A percentile compares a stretch with the other conserved stretches of the same genome.
These are phyloP conservation scores for Tricholoma bakamatsutake DNA, from an alignment of 768 basidiomycete genomes.

Conservation along the genomic window DNA sequence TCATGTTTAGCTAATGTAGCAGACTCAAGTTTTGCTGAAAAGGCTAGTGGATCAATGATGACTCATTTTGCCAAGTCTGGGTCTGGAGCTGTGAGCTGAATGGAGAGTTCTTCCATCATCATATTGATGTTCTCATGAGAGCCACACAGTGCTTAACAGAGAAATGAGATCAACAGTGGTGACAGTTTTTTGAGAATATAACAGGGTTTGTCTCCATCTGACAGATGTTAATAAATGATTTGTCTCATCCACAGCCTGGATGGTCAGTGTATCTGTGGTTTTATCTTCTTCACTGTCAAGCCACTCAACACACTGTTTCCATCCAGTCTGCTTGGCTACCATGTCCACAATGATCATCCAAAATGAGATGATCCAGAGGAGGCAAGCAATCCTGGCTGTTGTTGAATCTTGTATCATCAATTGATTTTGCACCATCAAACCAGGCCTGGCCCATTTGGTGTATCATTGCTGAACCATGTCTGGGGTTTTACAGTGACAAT, in stretches of 20 bases:
- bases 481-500: not conserved
- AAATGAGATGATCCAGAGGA: not conserved
- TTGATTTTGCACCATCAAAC: conserved; percentile 3
- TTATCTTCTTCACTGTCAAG: not conserved
- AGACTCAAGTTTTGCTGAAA: not conserved
- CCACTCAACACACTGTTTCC: conserved; percentile 8
- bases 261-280: not conserved
- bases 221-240: not conserved
- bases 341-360: not conserved
- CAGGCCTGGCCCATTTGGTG: conserved; percentile 3
- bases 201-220: conserved; percentile 5
- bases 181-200: not conserved
- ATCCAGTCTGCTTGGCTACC: not conserved
- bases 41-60: conserved; percentile 6
- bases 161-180: conserved; percentile 1
- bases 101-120: no score
- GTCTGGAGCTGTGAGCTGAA: conserved; percentile 1
- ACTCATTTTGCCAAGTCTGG: not conserved
- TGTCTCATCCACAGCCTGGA: not conserved
- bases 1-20: no score
- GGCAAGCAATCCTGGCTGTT: not conserved
- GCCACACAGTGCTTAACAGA: conserved; percentile 5
- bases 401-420: not conserved
- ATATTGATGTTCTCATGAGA: conserved; percentile 2
- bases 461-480: not conserved